Evolutionary conservation across 768 basidiomycete genomes (phyloP).

Genomic region (Macrolepiota albuminosa): DNA sequence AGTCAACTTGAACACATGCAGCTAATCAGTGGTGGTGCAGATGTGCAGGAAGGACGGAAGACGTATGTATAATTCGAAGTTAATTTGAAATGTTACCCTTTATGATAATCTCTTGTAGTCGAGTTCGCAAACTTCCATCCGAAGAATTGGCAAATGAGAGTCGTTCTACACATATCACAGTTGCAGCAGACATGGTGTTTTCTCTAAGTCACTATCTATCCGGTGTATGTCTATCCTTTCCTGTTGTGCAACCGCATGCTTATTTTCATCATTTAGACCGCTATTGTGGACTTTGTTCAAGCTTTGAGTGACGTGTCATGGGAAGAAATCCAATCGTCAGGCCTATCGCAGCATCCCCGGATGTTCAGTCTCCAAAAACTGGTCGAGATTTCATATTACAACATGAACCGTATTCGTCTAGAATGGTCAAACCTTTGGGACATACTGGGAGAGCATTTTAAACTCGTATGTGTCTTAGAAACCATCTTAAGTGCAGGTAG

Average conservation of each 20-base stretch:
- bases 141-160: conserved; percentile 97
- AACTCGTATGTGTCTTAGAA: conserved; percentile 59
- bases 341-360: conserved; percentile 88
- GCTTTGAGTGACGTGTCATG: conserved; percentile 96
- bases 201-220: conserved; percentile 92
- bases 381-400: conserved; percentile 99
- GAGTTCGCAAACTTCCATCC: conserved; percentile 62
- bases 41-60: conserved; percentile 78
- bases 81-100: conserved; percentile 8
- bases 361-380: conserved; percentile 97
- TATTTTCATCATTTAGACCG: conserved; percentile 50
- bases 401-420: conserved; percentile 96
- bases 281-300: conserved; percentile 96
- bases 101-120: conserved; percentile 23
- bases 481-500: neutral
- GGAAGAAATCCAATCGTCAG: conserved; percentile 99
- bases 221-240: conserved; percentile 58
- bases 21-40: conserved; percentile 87
- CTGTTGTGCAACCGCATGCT: neutral
- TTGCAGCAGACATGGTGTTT: conserved; percentile 99
- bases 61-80: conserved; percentile 47
- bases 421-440: conserved; percentile 99
- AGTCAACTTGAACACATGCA: conserved; percentile 99
- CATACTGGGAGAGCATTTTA: conserved; percentile 97
- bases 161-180: conserved; percentile 95